These are phyloP conservation scores for Colletotrichum zoysiae DNA, from an alignment of 2,329 filamentous ascomycete genomes.

Conservation along the genomic window DNA sequence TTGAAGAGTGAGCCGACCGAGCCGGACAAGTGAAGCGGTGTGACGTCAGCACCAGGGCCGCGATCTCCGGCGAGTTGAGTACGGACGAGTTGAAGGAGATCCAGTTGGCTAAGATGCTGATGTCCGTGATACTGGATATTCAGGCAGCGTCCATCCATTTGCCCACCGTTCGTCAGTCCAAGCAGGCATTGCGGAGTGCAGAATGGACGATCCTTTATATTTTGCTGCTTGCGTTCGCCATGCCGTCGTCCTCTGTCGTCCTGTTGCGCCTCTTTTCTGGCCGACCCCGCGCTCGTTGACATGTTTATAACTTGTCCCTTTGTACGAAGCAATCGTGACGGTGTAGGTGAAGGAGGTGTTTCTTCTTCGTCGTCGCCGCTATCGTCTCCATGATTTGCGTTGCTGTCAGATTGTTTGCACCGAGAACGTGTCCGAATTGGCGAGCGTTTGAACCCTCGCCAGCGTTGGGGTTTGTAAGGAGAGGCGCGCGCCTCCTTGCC, in stretches of 20 bases:
- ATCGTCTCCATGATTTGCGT: constrained; percentile 8
- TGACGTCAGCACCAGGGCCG: constrained; percentile 47
- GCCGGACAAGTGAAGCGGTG: constrained; percentile 48
- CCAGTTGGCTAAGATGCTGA: constrained; percentile 44
- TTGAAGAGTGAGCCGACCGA: constrained; percentile 53
- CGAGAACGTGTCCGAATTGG: constrained; percentile 48
- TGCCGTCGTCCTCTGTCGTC: constrained; percentile 6
- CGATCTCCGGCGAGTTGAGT: constrained; percentile 49
- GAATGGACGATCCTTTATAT: constrained; percentile 46
- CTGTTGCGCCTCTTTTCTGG: neutral
- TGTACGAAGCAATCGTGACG: constrained; percentile 31
- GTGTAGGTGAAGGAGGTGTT: constrained; percentile 41
- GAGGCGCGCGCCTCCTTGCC: constrained; percentile 34
- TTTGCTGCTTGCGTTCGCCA: constrained; percentile 29
- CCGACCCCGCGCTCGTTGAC: constrained; percentile 21
- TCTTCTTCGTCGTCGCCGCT: constrained; percentile 42
- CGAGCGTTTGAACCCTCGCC: constrained; percentile 48
- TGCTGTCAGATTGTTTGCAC: constrained; percentile 38
- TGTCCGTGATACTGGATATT: constrained; percentile 47
- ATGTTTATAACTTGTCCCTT: neutral
- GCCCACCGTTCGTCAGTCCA: constrained; percentile 43
- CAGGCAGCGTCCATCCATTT: constrained; percentile 48
- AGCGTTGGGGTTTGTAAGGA: constrained; percentile 47
- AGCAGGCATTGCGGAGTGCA: constrained; percentile 48
- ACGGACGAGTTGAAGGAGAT: constrained; percentile 48